Percentiles rank a stretch among this genome's conserved stretches.
These are phyloP conservation scores for Colletotrichum neosansevieriae DNA, from an alignment of 2,329 filamentous ascomycete species.

Conservation along the genomic window DNA sequence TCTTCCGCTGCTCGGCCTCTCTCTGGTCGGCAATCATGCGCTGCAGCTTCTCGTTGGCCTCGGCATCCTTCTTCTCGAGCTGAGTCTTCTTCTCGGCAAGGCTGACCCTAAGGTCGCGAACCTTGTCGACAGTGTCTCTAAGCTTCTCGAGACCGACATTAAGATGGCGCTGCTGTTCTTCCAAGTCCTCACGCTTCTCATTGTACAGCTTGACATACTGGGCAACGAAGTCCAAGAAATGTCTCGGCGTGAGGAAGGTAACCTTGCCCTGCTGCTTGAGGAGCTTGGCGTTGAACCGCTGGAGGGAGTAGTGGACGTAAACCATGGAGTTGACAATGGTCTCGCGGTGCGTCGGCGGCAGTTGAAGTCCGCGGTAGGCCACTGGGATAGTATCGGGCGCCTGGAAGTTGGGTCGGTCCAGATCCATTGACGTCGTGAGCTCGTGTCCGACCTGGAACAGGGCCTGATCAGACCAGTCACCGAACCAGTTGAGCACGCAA, in stretches of 20 bases:
- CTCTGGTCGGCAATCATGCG: constrained; percentile 97
- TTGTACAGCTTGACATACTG: constrained; percentile 98
- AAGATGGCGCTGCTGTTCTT: constrained; percentile 97
- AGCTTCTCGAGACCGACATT: constrained; percentile 99
- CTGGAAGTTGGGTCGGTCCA: constrained; percentile 87
- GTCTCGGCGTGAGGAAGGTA: constrained; percentile 93
- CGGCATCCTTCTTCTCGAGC: constrained; percentile 91
- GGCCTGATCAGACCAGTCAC: constrained; percentile 99
- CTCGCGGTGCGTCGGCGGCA: constrained; percentile 92
- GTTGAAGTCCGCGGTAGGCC: constrained; percentile 84
- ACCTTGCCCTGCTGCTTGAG: constrained; percentile 91
- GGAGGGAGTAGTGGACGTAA: constrained; percentile 95
- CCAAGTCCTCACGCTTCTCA: constrained; percentile 97
- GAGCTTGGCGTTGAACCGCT: constrained; percentile 88
- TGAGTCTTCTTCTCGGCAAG: constrained; percentile 95
- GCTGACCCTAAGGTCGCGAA: constrained; percentile 89
- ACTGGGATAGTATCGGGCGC: constrained; percentile 94
- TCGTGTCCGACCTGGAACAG: constrained; percentile 98
- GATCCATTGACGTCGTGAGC: constrained; percentile 94
- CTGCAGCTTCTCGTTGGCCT: constrained; percentile 97
- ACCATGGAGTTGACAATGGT: constrained; percentile 98
- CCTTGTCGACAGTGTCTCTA: constrained; percentile 96
- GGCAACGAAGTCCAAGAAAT: constrained; percentile 97
- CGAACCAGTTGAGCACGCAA: constrained; percentile 99
- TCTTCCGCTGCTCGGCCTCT: constrained; percentile 92